Conservation (phyloP, 73 alveolate genomes). For the Paramecium sonneborni region DNA sequence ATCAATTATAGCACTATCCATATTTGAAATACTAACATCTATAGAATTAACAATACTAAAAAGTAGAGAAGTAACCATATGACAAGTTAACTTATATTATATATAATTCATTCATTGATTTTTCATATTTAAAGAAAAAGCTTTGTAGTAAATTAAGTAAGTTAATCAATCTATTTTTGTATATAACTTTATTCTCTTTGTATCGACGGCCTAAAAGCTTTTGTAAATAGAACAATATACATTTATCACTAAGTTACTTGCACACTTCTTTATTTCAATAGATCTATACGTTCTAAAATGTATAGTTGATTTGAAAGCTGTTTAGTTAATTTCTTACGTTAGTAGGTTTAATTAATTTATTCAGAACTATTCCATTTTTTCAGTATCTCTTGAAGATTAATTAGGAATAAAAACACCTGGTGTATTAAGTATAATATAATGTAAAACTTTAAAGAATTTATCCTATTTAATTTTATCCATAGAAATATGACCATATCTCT, state of each 20-base stretch:
- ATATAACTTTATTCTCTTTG: neutral
- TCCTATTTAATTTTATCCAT: conserved; percentile 69
- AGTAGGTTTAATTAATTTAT: neutral
- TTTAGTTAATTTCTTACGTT: neutral
- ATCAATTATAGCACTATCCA: conserved; percentile 65
- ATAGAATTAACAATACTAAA: neutral
- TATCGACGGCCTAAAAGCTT: neutral
- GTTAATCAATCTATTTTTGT: neutral
- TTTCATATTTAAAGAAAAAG: neutral
- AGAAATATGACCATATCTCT: conserved; percentile 67
- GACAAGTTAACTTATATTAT: neutral
- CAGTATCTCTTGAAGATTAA: neutral
- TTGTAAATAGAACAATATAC: neutral
- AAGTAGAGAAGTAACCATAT: neutral
- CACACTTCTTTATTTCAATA: conserved; percentile 27
- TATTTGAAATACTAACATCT: conserved; percentile 15
- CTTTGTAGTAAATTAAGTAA: neutral
- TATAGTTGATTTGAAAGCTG: neutral
- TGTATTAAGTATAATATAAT: conserved; percentile 21
- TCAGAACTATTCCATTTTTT: conserved; percentile 20
- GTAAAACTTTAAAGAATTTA: conserved; percentile 78
- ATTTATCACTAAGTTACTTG: conserved; percentile 9
- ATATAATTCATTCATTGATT: conserved; percentile 5
- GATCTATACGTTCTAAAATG: conserved; percentile 31
- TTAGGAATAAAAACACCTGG: conserved; percentile 60